A percentile compares a stretch with the other conserved stretches of the same genome.
phyloP scores from a whole-genome alignment of 106 monocot genomes.

The Triglochin maritima region DNA sequence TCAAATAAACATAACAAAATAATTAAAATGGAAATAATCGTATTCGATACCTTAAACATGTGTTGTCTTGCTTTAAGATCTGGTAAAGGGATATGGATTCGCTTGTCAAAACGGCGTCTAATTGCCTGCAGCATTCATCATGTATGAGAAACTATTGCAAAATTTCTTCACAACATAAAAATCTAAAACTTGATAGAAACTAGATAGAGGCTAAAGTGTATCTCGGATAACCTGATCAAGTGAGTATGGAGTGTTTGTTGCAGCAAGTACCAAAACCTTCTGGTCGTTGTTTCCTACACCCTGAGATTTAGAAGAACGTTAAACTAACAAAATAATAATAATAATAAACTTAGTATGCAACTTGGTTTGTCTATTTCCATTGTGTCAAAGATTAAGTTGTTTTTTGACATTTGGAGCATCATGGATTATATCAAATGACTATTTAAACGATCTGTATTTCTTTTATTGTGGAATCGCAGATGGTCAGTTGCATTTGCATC shows the following conservation, averaged over 20 bases:
- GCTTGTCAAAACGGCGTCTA: constrained; percentile 73
- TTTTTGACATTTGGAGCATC: too few relatives aligned
- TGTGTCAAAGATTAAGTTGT: too few relatives aligned
- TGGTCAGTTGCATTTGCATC: too few relatives aligned
- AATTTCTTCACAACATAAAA: background rate
- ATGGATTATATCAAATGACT: too few relatives aligned
- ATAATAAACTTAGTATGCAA: background rate
- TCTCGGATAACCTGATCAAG: constrained; percentile 53
- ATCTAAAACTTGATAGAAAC: background rate
- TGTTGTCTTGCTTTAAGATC: constrained; percentile 78
- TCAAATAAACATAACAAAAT: background rate
- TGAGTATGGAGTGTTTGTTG: constrained; percentile 79
- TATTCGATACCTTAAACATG: constrained; percentile 58
- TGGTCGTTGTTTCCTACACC: constrained; percentile 81
- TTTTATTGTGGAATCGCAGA: too few relatives aligned
- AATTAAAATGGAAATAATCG: background rate
- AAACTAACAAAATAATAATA: background rate
- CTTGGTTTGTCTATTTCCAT: too few relatives aligned
- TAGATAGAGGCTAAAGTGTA: background rate
- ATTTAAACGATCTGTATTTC: too few relatives aligned
- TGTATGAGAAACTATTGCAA: background rate
- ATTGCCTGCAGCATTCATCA: constrained; percentile 33
- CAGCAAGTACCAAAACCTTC: constrained; percentile 80
- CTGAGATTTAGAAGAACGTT: constrained; percentile 18
- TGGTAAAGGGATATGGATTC: constrained; percentile 82